Percentiles rank a stretch among this genome's conserved stretches.
Conservation (phyloP, 148 eudicot genomes). For the Camellia japonica region DNA sequence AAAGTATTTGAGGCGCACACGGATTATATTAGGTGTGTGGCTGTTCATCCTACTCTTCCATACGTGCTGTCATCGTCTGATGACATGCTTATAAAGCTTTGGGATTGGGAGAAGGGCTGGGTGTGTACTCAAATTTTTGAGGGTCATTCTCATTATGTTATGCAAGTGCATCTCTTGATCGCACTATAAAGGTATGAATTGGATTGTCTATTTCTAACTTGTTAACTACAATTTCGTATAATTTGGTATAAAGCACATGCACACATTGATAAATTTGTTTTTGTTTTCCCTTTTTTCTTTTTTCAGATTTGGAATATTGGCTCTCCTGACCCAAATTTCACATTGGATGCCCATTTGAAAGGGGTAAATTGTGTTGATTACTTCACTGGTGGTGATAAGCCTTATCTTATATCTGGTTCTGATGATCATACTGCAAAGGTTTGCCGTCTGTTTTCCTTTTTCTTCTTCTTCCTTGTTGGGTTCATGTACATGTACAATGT, state of each 20-base stretch:
- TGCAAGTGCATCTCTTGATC: slow-evolving; percentile 97
- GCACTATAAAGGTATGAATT: slow-evolving; percentile 75
- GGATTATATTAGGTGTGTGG: slow-evolving; percentile 90
- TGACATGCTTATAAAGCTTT: slow-evolving; percentile 97
- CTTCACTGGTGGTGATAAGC: slow-evolving; percentile 86
- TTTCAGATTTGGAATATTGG: too few species aligned
- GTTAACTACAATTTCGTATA: too few species aligned
- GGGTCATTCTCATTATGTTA: slow-evolving; percentile 92
- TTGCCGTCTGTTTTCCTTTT: slow-evolving; percentile 13
- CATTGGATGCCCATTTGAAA: slow-evolving; percentile 85
- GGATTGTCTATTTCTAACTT: too few species aligned
- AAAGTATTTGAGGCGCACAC: slow-evolving; percentile 94
- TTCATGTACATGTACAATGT: background rate
- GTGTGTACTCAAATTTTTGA: slow-evolving; percentile 82
- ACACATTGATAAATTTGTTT: too few species aligned
- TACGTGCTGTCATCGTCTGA: slow-evolving; percentile 92
- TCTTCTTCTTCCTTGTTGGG: background rate
- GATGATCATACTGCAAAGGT: slow-evolving; percentile 98
- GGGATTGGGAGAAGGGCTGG: slow-evolving; percentile 99
- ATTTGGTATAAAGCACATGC: too few species aligned
- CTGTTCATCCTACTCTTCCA: slow-evolving; percentile 93
- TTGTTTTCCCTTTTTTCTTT: too few species aligned
- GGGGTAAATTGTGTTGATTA: slow-evolving; percentile 93
- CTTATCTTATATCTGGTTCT: slow-evolving; percentile 82
- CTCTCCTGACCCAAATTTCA: slow-evolving; percentile 84